These are phyloP conservation scores for Fusarium ambrosium DNA, from an alignment of 2,329 filamentous ascomycete genomes.

Conservation along the genomic window DNA sequence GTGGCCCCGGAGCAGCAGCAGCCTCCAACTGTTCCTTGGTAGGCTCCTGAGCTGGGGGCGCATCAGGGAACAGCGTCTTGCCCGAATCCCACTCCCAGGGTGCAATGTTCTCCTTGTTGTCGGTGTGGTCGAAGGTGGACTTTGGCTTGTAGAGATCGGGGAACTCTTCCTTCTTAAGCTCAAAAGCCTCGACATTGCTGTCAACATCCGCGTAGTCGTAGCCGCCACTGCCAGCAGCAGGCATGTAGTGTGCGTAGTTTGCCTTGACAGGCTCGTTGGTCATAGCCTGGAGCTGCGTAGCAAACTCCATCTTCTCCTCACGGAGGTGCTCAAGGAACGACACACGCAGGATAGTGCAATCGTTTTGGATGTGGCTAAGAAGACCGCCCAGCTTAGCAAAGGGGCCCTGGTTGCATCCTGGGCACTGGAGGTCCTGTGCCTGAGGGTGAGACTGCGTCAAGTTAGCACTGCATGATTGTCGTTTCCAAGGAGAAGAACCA, in stretches of 20 bases:
- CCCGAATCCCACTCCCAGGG: not conserved
- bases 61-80: conserved; percentile 37
- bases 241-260: conserved; percentile 48
- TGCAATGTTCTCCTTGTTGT: conserved; percentile 41
- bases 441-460: conserved; percentile 54
- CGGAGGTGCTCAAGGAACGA: conserved; percentile 52
- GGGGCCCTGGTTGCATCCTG: conserved; percentile 57
- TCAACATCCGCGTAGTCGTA: not conserved
- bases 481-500: not conserved
- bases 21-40: conserved; percentile 36
- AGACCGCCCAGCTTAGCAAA: conserved; percentile 56
- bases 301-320: conserved; percentile 55
- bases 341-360: conserved; percentile 55
- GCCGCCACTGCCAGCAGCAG: not conserved
- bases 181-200: conserved; percentile 13
- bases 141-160: conserved; percentile 24
- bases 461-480: conserved; percentile 13
- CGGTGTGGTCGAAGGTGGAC: not conserved
- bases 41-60: conserved; percentile 35
- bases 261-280: conserved; percentile 47
- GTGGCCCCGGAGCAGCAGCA: conserved; percentile 25
- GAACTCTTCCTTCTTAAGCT: conserved; percentile 31
- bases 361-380: conserved; percentile 61
- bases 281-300: conserved; percentile 45
- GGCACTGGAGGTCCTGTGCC: conserved; percentile 60